Base-by-base conservation (phyloP, 805 yeast species). In the Metschnikowia reukaufii region DNA sequence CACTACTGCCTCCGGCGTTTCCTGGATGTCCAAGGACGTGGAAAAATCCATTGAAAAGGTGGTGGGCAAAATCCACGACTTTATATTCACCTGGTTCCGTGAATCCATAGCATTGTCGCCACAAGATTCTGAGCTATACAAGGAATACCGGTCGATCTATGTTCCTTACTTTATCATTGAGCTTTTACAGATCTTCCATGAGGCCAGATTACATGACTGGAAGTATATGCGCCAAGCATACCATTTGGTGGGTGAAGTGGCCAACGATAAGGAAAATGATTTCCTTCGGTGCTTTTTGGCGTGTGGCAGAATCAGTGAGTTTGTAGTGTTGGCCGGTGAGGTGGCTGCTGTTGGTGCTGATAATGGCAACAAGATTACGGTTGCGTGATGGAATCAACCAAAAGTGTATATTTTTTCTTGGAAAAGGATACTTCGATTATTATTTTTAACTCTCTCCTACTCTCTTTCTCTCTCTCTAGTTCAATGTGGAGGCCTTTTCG, bases 401-500 rank as follows among this genome's bases (percentile, higher is more conserved):
- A 39, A 9, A 23, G 27, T 39, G 45, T 47, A 44, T 41, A 52
- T 49, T 39, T 12, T 36, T 29, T 20, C 33, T n/a, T n/a, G n/a
- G 13, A 23, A n/a, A 17, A 21, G 35, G 34, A 25, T 32, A 41
- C 17, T 36, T 34, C 4, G n/a, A n/a, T n/a, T n/a, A n/a, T n/a
- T n/a, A n/a, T n/a, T n/a, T n/a, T n/a, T 20, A 29, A 29, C 16
- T 16, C 15, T 18, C 16, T 33, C 17, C 42, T 27, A 63, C 5
- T 25, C 12, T 23, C 6, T 25, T 25, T 25, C 29, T 20, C 29
- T 36, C 30, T 17, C 41, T 27, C 63, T 73, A 89, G 58, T 88
- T 87, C 57, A 91, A 76, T 18, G 85, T 78, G 36, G 95, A 82
- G 8, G 97, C 98, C 73, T 92, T 94, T 64, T 91, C 98, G 61